Conservation (phyloP, 805 yeast genomes). For the Candida pseudoglaebosa region DNA sequence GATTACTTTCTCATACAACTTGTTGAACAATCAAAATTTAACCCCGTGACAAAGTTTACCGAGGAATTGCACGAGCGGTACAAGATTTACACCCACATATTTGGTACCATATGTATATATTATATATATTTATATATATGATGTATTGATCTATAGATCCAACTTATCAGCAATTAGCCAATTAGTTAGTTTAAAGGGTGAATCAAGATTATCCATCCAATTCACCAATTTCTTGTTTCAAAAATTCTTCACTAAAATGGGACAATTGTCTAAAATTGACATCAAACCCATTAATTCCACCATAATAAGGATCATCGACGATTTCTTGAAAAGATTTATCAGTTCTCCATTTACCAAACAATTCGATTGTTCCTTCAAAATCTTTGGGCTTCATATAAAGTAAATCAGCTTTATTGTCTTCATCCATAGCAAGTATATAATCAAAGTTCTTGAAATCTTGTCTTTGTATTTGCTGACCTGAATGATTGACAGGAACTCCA, state of each 20-base stretch:
- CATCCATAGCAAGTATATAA: conserved; percentile 70
- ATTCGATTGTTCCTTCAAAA: conserved; percentile 45
- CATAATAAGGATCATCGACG: conserved; percentile 91
- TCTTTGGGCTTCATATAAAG: conserved; percentile 50
- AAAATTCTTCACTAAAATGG: conserved; percentile 71
- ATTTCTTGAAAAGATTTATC: conserved; percentile 47
- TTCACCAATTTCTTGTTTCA: conserved; percentile 44
- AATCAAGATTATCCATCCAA: no score
- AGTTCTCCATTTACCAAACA: conserved; percentile 82
- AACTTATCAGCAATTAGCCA: no score
- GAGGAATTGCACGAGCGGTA: no score
- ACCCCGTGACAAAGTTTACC: no score
- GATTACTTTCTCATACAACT: no score
- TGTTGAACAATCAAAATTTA: no score
- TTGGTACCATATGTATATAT: no score
- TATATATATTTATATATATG: no score
- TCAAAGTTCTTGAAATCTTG: conserved; percentile 56
- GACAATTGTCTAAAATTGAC: conserved; percentile 67
- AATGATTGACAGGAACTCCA: conserved; percentile 70
- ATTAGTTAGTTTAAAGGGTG: no score
- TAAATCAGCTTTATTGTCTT: conserved; percentile 51
- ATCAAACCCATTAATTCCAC: conserved; percentile 81
- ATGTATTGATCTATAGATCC: no score
- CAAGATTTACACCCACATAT: no score
- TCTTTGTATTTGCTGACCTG: conserved; percentile 62